These are phyloP conservation scores for Selenicereus undatus DNA, from an alignment of 148 eudicot species.

Conservation along the genomic window DNA sequence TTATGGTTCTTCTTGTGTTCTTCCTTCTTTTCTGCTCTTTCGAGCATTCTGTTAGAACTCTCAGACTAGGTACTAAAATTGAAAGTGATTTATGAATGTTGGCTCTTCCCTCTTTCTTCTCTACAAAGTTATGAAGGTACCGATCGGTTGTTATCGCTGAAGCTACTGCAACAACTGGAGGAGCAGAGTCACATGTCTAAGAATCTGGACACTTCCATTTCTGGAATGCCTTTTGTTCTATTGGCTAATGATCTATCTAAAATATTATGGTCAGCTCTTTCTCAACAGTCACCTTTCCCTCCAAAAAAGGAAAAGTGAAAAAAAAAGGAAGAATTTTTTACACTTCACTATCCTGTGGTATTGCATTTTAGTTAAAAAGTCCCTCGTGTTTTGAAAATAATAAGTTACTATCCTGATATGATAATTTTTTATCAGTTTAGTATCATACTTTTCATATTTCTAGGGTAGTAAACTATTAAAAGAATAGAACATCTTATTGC, in stretches of 20 bases:
- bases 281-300: not conserved
- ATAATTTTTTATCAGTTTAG: too few relatives aligned
- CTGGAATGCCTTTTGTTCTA: conserved; percentile 45
- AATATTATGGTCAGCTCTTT: not conserved
- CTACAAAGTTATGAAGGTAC: conserved; percentile 87
- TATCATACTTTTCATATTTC: not conserved
- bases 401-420: too few relatives aligned
- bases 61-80: not conserved
- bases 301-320: not conserved
- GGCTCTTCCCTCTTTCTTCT: not conserved
- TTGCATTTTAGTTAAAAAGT: too few relatives aligned
- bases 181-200: conserved; percentile 68
- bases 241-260: not conserved
- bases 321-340: not conserved
- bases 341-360: too few relatives aligned
- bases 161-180: conserved; percentile 86
- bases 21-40: not conserved
- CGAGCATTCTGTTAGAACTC: not conserved
- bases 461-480: too few relatives aligned
- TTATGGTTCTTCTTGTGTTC: not conserved
- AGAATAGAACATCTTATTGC: too few relatives aligned
- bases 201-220: conserved; percentile 43
- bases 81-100: not conserved
- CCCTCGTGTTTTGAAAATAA: too few relatives aligned
- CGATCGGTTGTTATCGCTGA: conserved; percentile 84